Evolutionary conservation across 805 yeast genomes (phyloP), one percentile per base, ranked within the genome.

Genomic region (Candida fluviatilis): DNA sequence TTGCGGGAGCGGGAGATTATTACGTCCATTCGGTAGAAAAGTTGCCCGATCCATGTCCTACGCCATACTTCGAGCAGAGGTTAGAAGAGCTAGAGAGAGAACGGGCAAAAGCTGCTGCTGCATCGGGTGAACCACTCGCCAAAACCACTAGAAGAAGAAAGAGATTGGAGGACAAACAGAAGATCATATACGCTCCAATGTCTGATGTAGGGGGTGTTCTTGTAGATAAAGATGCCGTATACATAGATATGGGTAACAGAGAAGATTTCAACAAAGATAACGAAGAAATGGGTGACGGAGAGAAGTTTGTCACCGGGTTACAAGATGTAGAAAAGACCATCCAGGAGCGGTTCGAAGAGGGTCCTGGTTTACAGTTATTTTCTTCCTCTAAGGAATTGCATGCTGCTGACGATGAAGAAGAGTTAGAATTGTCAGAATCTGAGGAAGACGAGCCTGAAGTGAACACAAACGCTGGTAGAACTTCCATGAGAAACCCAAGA

Each of bases 141-240:
- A 70, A 75, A 23, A 74, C 80, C 2, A 58, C 72, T 2, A 68
- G 75, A 49, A 80, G 96, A 60, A 76, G 97, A 54, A 86, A 88
- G 58, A 77, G 98, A 55, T 76, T 93, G 38, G 98, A 93, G 48
- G 99, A 93, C 55, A 87, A 83, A 51, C 95, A 88, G 57, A 93
- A 90, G 59, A 78, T 88, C 48, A 88, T 93, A 2, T 93, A 95
- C 60, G 99, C 99, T 0, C 99, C 99, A 35, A 93, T 93, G 99
- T 86, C 97, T 34, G 98, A 93, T 62, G 96, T 93, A n/a, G 97
- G 97, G 40, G 99, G 99, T 59, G 95, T 93, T 26, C 70, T 93
- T 48, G 88, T 93, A 44, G 99, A 93, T 65, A 90, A 84, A 57
- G 99, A 93, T 67, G 96, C 99, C 6, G 99, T 93, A 2, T 93